Evolutionary conservation across 1,284 basidiomycete genomes (phyloP), one percentile per base, ranked within the genome.

Genomic region (Sporisorium reilianum): DNA sequence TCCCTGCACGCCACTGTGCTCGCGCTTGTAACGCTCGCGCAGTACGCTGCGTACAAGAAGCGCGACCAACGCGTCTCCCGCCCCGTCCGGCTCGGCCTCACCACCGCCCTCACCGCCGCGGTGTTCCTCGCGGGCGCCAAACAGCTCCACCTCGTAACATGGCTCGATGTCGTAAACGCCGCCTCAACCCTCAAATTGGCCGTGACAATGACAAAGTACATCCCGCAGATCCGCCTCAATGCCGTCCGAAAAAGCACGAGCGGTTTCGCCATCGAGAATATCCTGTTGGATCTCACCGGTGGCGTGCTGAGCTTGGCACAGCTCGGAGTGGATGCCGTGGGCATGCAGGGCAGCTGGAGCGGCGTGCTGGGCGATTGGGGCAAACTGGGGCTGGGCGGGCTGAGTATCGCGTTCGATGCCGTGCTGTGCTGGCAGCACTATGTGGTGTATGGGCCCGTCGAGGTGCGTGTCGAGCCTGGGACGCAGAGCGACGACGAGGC

Each of bases 391-490:
- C 68, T 87, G 18, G 79, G 80, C 1, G 49, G 85, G 28, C 70
- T 86, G 38, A 80, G 84, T 5, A 79, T 86, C 53, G 64, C 44
- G 4, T 87, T 87, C 77, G 86, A 86, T 63, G 14, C 75, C 0
- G 53, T 85, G 14, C 81, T 86, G 59, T 67, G 86, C 16, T 45
- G 81, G 14, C 86, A 87, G 74, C 86, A 87, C 64, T 86, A 82
- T 56, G 58, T 84, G 14, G 34, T 85, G 23, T 87, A 85, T 23
- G 61, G 38, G 3, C 38, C 38, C 6, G 38, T 41, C 1, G n/a
- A 41, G 12, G n/a, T 20, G 14, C 5, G 42, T 2, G 34, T 45
- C 10, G 64, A 55, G n/a, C 20, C 50, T 6, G 50, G 5, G n/a
- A 18, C 7, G 41, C 30, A 25, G 48, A 34, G 28, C 7, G 26